Conservation (phyloP, 208 protist species). For the Angomonas desouzai region DNA sequence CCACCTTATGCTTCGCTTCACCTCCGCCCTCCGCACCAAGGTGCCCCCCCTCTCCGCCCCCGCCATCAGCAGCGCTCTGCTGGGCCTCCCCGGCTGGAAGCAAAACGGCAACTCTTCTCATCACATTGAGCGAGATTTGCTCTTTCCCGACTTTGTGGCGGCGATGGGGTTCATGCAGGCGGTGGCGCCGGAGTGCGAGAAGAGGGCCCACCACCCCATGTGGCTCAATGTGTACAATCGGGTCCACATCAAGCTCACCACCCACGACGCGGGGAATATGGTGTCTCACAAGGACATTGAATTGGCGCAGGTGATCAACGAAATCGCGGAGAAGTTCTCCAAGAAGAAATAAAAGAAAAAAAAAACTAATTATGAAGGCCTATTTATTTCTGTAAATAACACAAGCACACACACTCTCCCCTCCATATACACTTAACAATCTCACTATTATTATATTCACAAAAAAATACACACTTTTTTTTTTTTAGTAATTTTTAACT, state of each 20-base stretch:
- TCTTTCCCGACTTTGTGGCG: constrained; percentile 86
- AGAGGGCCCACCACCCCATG: constrained; percentile 92
- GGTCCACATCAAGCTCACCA: constrained; percentile 89
- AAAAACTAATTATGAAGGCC: too few relatives aligned
- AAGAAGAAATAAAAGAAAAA: not conserved
- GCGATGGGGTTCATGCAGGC: constrained; percentile 91
- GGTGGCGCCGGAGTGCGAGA: constrained; percentile 74
- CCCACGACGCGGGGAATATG: constrained; percentile 89
- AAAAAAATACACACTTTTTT: not conserved
- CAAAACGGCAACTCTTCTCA: constrained; percentile 34
- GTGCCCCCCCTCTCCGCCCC: constrained; percentile 50
- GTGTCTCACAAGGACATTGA: constrained; percentile 81
- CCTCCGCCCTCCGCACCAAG: not conserved
- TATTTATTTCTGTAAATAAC: not conserved
- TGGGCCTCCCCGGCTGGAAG: constrained; percentile 66
- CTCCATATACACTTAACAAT: not conserved
- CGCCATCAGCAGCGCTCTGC: constrained; percentile 84
- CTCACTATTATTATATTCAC: constrained; percentile 2
- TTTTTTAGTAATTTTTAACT: not conserved
- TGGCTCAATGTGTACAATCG: constrained; percentile 96
- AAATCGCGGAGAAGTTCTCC: not conserved
- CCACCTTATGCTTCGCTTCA: constrained; percentile 19
- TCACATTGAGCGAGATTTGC: constrained; percentile 60
- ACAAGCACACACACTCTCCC: too few relatives aligned
- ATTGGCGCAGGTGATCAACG: constrained; percentile 60